Conservation (phyloP, 2,329 filamentous ascomycete species). For the Paracoccidioides brasiliensis region DNA sequence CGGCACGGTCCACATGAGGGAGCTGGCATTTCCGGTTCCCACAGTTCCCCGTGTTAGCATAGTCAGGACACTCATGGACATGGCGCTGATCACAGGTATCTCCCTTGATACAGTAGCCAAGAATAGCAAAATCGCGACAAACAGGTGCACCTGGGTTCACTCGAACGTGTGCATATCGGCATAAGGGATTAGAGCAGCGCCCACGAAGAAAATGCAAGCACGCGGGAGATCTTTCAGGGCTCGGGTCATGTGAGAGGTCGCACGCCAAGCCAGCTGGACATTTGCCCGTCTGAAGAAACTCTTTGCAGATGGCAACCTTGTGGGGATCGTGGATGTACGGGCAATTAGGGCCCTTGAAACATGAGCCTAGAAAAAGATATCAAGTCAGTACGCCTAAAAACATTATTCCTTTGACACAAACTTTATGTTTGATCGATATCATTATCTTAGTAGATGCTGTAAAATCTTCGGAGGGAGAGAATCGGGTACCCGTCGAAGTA, state of each 20-base stretch:
- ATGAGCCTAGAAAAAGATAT: constrained; percentile 54
- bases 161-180: constrained; percentile 74
- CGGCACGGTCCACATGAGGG: constrained; percentile 77
- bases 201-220: constrained; percentile 85
- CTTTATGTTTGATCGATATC: constrained; percentile 1
- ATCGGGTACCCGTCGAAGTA: constrained; percentile 40
- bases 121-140: constrained; percentile 69
- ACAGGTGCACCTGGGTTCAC: constrained; percentile 65
- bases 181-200: constrained; percentile 75
- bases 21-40: constrained; percentile 69
- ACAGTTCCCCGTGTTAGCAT: constrained; percentile 81
- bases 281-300: constrained; percentile 64
- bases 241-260: constrained; percentile 80
- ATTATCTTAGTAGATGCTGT: constrained; percentile 5
- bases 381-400: constrained; percentile 13
- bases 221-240: constrained; percentile 68
- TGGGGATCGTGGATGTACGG: constrained; percentile 69
- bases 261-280: constrained; percentile 69
- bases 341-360: constrained; percentile 67
- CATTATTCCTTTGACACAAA: constrained; percentile 1
- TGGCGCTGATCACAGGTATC: constrained; percentile 66
- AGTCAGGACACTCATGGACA: constrained; percentile 86
- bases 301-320: constrained; percentile 84
- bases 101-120: constrained; percentile 83
- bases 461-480: constrained; percentile 17